phyloP scores from a whole-genome alignment of 306 rosid species.

The Quercus variabilis region DNA sequence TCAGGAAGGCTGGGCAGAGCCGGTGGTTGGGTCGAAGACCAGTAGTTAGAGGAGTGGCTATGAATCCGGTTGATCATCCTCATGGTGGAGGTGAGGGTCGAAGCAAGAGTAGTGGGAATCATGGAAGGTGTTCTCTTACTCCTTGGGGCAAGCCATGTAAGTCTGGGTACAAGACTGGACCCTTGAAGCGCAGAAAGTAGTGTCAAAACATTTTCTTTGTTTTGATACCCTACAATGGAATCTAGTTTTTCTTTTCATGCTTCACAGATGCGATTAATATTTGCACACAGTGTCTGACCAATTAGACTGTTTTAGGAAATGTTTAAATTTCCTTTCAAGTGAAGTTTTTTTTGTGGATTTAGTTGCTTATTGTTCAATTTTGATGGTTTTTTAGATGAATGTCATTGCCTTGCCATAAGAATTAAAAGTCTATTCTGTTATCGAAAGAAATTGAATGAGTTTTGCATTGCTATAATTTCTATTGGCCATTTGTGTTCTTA shows the following conservation, averaged over 20 bases:
- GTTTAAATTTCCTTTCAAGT: background rate
- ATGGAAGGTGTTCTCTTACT: constrained; percentile 52
- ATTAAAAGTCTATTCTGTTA: background rate
- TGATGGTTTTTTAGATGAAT: background rate
- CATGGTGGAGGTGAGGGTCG: constrained; percentile 92
- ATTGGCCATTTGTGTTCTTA: too few species aligned
- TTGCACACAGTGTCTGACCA: background rate
- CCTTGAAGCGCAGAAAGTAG: constrained; percentile 58
- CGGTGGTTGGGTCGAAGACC: constrained; percentile 82
- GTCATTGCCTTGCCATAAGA: background rate
- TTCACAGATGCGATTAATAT: too few species aligned
- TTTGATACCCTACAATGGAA: constrained; percentile 11
- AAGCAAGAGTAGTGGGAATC: constrained; percentile 68
- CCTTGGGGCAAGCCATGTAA: constrained; percentile 90
- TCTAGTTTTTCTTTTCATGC: constrained; percentile 1
- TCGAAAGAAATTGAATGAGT: background rate
- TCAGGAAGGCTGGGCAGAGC: constrained; percentile 82
- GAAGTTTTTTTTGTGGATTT: background rate
- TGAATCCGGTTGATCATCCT: constrained; percentile 87
- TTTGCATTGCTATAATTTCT: too few species aligned
- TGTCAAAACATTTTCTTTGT: background rate
- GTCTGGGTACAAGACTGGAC: constrained; percentile 80
- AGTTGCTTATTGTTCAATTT: background rate
- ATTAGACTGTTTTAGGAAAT: background rate
- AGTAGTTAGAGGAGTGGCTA: constrained; percentile 79